Evolutionary conservation across 208 protist species (phyloP).

Genomic region (Acanthamoeba lenticulata): DNA sequence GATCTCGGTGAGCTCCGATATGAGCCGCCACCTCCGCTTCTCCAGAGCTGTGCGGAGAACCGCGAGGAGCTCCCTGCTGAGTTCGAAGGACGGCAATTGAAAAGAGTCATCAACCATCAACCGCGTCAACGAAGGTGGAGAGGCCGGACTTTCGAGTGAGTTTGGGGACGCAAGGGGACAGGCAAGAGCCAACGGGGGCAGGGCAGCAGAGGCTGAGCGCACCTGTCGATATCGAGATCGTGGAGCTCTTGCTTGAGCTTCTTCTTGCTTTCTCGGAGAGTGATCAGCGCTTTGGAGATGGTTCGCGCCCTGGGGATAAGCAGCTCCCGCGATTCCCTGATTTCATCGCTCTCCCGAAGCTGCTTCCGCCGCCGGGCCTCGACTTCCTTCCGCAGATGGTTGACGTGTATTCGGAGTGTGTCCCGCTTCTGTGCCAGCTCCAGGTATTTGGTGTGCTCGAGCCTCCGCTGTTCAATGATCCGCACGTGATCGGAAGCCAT

Average conservation of each 20-base stretch:
- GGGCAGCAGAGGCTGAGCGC: neutral
- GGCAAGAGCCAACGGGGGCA: neutral
- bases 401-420: neutral
- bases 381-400: neutral
- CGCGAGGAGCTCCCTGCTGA: neutral
- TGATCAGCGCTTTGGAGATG: conserved; percentile 10
- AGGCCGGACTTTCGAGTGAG: neutral
- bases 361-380: neutral
- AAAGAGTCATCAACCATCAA: no score
- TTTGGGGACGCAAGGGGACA: neutral
- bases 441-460: neutral
- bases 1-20: neutral
- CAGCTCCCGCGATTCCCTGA: neutral
- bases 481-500: neutral
- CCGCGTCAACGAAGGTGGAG: neutral
- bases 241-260: conserved; percentile 5
- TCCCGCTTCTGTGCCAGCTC: conserved; percentile 45
- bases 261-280: neutral
- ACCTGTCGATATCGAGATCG: conserved; percentile 17
- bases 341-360: neutral
- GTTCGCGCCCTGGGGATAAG: neutral
- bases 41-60: neutral
- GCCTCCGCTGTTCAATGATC: neutral
- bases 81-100: no score
- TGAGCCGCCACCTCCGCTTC: conserved; percentile 41